phyloP scores from a whole-genome alignment of 2,329 filamentous ascomycete species.

The Hymenoscyphus infarciens region DNA sequence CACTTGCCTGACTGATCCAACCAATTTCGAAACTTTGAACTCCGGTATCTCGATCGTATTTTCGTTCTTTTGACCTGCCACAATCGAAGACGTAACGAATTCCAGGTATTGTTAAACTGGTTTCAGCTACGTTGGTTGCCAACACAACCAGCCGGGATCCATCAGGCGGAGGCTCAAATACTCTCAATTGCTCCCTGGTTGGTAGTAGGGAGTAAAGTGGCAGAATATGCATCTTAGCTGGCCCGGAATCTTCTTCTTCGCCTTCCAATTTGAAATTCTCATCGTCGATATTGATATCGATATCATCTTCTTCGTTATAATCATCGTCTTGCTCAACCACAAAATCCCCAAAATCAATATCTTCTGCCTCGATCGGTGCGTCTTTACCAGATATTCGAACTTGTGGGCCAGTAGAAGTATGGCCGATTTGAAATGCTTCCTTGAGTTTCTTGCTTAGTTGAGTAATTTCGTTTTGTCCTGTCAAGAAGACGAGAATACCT shows the following conservation, averaged over 20 bases:
- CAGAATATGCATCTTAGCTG: conserved; percentile 78
- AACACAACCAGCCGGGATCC: conserved; percentile 82
- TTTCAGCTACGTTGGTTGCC: conserved; percentile 96
- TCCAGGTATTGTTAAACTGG: conserved; percentile 91
- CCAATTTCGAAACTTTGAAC: conserved; percentile 94
- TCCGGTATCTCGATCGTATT: conserved; percentile 80
- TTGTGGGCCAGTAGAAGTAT: conserved; percentile 54
- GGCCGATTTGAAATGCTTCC: conserved; percentile 50
- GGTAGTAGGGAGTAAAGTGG: conserved; percentile 91
- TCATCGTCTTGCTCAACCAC: conserved; percentile 53
- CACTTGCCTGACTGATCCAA: conserved; percentile 97
- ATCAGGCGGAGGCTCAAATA: conserved; percentile 82
- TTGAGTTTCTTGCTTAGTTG: conserved; percentile 78
- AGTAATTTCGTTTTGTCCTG: conserved; percentile 87
- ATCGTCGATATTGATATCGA: conserved; percentile 53
- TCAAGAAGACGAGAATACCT: conserved; percentile 90
- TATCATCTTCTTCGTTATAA: conserved; percentile 52
- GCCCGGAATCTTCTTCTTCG: conserved; percentile 62
- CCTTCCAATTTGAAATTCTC: conserved; percentile 52
- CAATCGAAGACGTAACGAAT: conserved; percentile 96
- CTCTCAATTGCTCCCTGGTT: conserved; percentile 82
- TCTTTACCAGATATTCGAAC: conserved; percentile 75
- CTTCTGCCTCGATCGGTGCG: conserved; percentile 77
- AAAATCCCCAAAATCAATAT: conserved; percentile 75
- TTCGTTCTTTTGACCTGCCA: conserved; percentile 86